Percentiles rank a stretch among this genome's conserved stretches.
phyloP scores from a whole-genome alignment of 805 yeast species.

The Cephaloascus fragrans region DNA sequence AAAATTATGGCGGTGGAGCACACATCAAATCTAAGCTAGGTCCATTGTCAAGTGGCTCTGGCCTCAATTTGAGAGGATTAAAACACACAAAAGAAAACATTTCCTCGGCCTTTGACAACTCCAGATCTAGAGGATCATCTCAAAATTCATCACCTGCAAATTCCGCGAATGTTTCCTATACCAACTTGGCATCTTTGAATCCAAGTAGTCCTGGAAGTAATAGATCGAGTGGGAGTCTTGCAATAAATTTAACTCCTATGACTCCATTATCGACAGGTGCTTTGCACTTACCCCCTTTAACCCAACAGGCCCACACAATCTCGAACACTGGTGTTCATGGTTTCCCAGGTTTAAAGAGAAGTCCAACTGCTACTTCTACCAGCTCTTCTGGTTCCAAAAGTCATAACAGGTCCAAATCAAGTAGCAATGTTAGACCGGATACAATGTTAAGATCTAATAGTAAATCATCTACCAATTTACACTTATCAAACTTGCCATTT shows the following conservation, averaged over 20 bases:
- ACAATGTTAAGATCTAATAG: conserved; percentile 1
- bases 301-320: conserved; percentile 4
- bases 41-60: conserved; percentile 9
- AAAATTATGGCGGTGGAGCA: not conserved
- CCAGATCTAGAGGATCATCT: conserved; percentile 21
- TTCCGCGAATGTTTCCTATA: conserved; percentile 25
- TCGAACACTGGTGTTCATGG: too few species aligned
- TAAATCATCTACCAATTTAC: conserved; percentile 2
- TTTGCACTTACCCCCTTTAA: too few species aligned
- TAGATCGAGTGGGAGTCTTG: conserved; percentile 2
- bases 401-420: not conserved
- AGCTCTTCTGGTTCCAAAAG: not conserved
- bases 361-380: conserved; percentile 1
- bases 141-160: conserved; percentile 26
- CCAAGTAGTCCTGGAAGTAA: conserved; percentile 6
- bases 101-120: conserved; percentile 10
- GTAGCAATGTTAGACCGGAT: not conserved
- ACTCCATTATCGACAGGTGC: not conserved
- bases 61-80: conserved; percentile 3
- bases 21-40: conserved; percentile 13
- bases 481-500: not conserved
- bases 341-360: too few species aligned
- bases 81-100: conserved; percentile 6
- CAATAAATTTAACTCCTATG: conserved; percentile 4
- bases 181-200: conserved; percentile 12